Evolutionary conservation across 345 rosid species (phyloP).

Genomic region (Laguncularia racemosa): DNA sequence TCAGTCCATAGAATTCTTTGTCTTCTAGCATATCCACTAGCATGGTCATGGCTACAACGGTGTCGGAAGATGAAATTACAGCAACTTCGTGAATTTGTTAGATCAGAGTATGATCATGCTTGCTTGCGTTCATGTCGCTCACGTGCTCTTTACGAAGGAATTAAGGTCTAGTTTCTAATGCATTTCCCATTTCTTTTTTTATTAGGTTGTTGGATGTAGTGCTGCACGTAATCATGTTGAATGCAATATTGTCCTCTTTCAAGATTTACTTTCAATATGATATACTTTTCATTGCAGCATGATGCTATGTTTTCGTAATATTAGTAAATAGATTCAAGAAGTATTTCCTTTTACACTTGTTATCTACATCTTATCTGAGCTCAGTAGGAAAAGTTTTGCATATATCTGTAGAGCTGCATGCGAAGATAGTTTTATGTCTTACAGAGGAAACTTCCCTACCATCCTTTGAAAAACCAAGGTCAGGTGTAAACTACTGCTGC

Average conservation of each 20-base stretch:
- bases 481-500: too few species aligned
- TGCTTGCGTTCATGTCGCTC: conserved; percentile 97
- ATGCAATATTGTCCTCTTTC: neutral
- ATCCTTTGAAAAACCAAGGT: too few species aligned
- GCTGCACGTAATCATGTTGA: neutral
- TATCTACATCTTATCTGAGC: too few species aligned
- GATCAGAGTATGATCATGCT: conserved; percentile 92
- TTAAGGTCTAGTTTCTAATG: conserved; percentile 49
- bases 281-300: too few species aligned
- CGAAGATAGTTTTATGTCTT: too few species aligned
- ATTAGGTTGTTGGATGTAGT: neutral
- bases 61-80: conserved; percentile 69
- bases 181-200: neutral
- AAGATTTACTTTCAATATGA: too few species aligned
- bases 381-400: too few species aligned
- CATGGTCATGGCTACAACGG: conserved; percentile 88
- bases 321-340: too few species aligned
- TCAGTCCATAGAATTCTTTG: conserved; percentile 64
- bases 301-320: too few species aligned
- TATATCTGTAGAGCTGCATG: too few species aligned
- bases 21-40: conserved; percentile 79
- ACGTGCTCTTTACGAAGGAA: conserved; percentile 90
- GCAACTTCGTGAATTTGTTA: conserved; percentile 89
- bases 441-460: too few species aligned
- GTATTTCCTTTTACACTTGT: too few species aligned